Conservation (phyloP, 129 eudicot species). For the Flaveria linearis region DNA sequence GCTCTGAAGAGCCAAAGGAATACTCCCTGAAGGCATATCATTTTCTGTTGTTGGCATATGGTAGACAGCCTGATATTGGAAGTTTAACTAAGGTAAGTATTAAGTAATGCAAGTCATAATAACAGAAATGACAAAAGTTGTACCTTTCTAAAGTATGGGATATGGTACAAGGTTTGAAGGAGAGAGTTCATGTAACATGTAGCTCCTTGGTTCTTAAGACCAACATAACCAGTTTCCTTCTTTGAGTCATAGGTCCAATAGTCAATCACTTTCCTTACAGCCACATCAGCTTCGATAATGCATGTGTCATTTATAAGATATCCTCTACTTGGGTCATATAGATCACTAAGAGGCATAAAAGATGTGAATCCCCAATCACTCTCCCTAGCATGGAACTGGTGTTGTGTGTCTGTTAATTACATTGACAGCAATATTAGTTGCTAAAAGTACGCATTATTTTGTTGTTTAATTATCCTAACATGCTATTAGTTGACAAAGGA, state of each 20-base stretch:
- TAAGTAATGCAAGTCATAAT: conserved; percentile 7
- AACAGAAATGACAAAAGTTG: conserved; percentile 8
- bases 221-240: conserved; percentile 96
- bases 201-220: conserved; percentile 97
- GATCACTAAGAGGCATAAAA: conserved; percentile 84
- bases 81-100: conserved; percentile 22
- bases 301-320: conserved; percentile 72
- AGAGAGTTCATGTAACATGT: conserved; percentile 98
- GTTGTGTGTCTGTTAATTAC: conserved; percentile 71
- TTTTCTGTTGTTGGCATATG: conserved; percentile 99
- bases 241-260: conserved; percentile 95
- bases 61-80: conserved; percentile 83
- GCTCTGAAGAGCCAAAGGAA: conserved; percentile 93
- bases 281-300: conserved; percentile 89
- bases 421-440: background rate
- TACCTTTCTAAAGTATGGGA: conserved; percentile 92
- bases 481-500: conserved; percentile 4
- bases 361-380: conserved; percentile 99
- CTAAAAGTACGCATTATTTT: background rate
- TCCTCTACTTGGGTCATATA: conserved; percentile 81
- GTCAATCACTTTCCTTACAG: conserved; percentile 79
- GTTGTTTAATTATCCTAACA: conserved; percentile 5
- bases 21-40: conserved; percentile 89
- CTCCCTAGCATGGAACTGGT: conserved; percentile 90
- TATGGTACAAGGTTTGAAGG: conserved; percentile 86